Evolutionary conservation across 225 moss, liverwort and hornwort species (phyloP), one percentile per base, ranked within the genome.

Genomic region (Bryoerythrophyllum caledonicum): DNA sequence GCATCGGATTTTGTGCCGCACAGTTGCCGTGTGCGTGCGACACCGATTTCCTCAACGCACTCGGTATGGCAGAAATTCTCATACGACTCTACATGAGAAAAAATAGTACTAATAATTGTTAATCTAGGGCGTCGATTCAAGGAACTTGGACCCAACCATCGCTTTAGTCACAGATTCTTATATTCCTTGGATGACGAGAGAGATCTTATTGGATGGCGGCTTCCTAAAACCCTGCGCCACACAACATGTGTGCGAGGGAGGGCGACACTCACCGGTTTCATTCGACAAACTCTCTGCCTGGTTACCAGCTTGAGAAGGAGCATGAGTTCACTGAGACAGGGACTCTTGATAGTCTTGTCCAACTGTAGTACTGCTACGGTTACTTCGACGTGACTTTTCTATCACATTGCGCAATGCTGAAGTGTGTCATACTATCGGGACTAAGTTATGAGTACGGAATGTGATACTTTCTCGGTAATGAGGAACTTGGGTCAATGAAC

Each of bases 201-300:
- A 48, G 19, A 28, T 6, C 5, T 25, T 48, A 37, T 70, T n/a
- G n/a, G 0, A 54, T 55, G 34, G 32, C 26, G 23, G 37, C 25
- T 8, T 57, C 63, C 64, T 23, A 48, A 74, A 55, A 69, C 34
- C 2, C 44, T 62, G 55, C 24, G 60, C 0, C 54, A 60, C 54
- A 68, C 44, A 32, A 23, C 68, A 44, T 24, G 32, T 68, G n/a
- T n/a, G n/a, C n/a, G n/a, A n/a, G n/a, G n/a, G n/a, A n/a, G 44
- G 20, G 43, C 16, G 26, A 73, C 51, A 79, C 26, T 37, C 65
- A 65, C 64, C 71, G 16, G 4, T 35, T 43, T 43, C n/a, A n/a
- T n/a, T n/a, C n/a, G n/a, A n/a, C 38, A 15, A 7, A 16, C 41
- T 21, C 16, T 7, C 70, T 15, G 26, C 25, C 25, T 28, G 27